These are phyloP conservation scores for Colletotrichum noveboracense DNA, from an alignment of 2,329 filamentous ascomycete genomes.

Conservation along the genomic window DNA sequence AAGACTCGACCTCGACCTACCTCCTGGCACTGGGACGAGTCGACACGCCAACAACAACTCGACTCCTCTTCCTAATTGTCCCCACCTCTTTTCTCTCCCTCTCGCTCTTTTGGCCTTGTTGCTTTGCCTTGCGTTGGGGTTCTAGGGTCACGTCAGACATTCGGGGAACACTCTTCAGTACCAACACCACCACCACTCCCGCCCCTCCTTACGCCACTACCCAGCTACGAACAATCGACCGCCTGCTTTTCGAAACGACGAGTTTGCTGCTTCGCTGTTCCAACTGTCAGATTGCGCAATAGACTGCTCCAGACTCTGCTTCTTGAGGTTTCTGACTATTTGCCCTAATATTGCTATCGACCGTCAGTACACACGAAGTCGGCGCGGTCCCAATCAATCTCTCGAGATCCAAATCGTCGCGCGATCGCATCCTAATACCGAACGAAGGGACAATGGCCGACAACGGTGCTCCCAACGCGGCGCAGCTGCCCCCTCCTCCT, in stretches of 20 bases:
- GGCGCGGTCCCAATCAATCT: background rate
- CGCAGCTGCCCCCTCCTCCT: constrained; percentile 73
- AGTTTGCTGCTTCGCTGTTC: background rate
- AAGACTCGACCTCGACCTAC: constrained; percentile 5
- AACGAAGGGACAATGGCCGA: constrained; percentile 72
- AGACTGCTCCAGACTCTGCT: background rate
- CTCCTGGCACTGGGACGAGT: background rate
- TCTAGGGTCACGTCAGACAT: constrained; percentile 12
- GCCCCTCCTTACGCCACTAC: constrained; percentile 8
- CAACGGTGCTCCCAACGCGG: constrained; percentile 64
- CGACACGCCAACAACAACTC: background rate
- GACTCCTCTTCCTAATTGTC: background rate
- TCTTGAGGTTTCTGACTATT: constrained; percentile 13
- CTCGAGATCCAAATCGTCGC: background rate
- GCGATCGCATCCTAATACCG: background rate
- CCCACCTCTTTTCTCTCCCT: background rate
- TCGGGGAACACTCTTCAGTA: background rate
- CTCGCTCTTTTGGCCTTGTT: constrained; percentile 2
- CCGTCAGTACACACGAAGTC: background rate
- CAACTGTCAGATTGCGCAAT: background rate
- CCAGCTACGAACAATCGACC: background rate
- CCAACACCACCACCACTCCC: background rate
- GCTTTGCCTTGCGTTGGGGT: constrained; percentile 11
- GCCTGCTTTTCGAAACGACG: background rate
- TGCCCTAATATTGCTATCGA: constrained; percentile 21